Evolutionary conservation across 306 rosid species (phyloP).

Genomic region (Acacia acuminata): DNA sequence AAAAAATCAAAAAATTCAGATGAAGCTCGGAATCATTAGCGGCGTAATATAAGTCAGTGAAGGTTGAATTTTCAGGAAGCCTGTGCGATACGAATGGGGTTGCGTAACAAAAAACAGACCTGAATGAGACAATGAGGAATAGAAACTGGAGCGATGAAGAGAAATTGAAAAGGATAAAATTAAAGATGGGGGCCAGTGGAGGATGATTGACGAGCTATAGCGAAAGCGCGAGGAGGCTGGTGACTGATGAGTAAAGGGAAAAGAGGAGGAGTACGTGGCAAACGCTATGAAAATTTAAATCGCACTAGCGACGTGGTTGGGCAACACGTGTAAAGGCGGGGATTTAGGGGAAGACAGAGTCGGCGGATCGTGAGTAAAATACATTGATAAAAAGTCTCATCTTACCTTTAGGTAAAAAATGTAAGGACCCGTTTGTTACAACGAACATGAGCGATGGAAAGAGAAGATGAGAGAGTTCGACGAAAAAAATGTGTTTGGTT

Average conservation of each 20-base stretch:
- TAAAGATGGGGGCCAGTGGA: background rate
- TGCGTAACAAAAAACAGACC: background rate
- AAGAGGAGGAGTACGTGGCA: constrained; percentile 30
- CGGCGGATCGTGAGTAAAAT: background rate
- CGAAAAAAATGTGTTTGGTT: no score
- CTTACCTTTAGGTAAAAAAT: no score
- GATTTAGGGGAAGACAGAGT: background rate
- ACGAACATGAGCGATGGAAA: no score
- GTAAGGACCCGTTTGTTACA: rapidly evolving
- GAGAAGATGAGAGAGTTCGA: no score
- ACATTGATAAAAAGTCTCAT: no score
- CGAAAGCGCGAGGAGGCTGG: background rate
- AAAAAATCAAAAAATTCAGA: background rate
- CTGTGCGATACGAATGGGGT: no score
- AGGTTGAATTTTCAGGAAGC: background rate
- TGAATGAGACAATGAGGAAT: background rate
- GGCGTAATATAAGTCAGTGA: background rate
- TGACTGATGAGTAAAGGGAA: background rate
- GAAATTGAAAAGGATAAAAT: background rate
- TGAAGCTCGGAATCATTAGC: no score
- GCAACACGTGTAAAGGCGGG: constrained; percentile 23
- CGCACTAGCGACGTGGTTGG: background rate
- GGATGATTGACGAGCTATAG: background rate
- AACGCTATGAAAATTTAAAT: background rate
- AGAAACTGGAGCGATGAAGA: background rate